Evolutionary conservation across 2,329 filamentous ascomycete genomes (phyloP).

Genomic region (Trichoderma arundinaceum): DNA sequence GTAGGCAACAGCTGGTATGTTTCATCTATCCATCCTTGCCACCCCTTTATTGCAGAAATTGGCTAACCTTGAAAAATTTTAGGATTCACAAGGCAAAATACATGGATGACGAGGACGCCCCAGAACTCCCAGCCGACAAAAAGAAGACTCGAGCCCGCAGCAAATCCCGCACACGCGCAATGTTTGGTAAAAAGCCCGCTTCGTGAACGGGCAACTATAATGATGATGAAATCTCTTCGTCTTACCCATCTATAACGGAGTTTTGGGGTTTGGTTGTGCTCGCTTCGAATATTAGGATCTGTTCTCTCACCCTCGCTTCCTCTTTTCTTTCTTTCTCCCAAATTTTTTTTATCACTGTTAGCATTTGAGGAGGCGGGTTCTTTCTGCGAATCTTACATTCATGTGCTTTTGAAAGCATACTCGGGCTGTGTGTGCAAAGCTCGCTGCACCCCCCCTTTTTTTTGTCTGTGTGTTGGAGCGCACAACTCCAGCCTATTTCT

Average conservation of each 20-base stretch:
- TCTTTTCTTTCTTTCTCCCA: background rate
- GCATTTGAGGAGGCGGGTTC: conserved; percentile 35
- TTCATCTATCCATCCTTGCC: background rate
- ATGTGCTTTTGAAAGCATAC: conserved; percentile 4
- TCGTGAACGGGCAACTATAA: conserved; percentile 33
- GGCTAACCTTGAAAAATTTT: background rate
- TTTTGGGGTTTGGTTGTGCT: conserved; percentile 39
- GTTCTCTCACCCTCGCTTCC: background rate
- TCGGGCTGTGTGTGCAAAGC: background rate
- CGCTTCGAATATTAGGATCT: conserved; percentile 32
- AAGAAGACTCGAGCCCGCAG: conserved; percentile 67
- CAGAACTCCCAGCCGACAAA: conserved; percentile 53
- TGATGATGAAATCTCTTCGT: conserved; percentile 42
- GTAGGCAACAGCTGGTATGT: conserved; percentile 96
- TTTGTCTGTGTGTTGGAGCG: background rate
- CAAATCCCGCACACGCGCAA: conserved; percentile 75
- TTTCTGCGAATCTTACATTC: conserved; percentile 22
- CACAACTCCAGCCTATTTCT: background rate
- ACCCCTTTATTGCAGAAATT: background rate
- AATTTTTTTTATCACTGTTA: background rate
- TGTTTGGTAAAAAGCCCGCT: conserved; percentile 63
- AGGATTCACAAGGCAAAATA: conserved; percentile 99
- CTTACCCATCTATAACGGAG: conserved; percentile 44
- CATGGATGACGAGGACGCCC: conserved; percentile 62
- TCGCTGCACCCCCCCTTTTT: background rate